These are phyloP conservation scores for Iberis pinnata DNA, from an alignment of 345 rosid genomes.

Conservation along the genomic window DNA sequence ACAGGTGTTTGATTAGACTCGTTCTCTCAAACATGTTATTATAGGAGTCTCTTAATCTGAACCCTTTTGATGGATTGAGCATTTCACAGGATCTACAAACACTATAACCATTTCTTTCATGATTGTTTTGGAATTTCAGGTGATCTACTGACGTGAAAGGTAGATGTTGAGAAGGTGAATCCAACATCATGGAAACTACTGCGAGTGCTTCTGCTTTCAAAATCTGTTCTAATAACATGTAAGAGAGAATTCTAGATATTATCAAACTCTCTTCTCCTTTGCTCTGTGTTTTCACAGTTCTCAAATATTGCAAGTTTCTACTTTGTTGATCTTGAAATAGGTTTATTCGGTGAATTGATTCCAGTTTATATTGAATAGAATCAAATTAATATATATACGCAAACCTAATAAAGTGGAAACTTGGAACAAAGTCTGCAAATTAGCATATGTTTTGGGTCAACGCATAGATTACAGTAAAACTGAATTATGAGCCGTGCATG, in stretches of 20 bases:
- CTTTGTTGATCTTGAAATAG: constrained; percentile 12
- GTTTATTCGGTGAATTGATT: too few species aligned
- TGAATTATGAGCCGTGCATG: too few species aligned
- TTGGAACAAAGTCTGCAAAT: too few species aligned
- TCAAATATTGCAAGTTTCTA: constrained; percentile 8
- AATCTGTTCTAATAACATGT: not conserved
- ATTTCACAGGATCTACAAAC: not conserved
- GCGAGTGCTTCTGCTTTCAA: not conserved
- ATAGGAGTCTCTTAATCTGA: too few species aligned
- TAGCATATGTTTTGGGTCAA: too few species aligned
- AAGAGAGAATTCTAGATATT: not conserved
- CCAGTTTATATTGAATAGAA: too few species aligned
- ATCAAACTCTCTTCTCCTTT: not conserved
- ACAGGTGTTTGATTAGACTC: too few species aligned
- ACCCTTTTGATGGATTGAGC: not conserved
- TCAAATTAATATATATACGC: too few species aligned
- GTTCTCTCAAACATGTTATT: too few species aligned
- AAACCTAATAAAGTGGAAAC: too few species aligned
- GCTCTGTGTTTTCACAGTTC: constrained; percentile 10
- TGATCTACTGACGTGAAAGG: not conserved
- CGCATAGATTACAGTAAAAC: too few species aligned
- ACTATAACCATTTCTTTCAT: not conserved
- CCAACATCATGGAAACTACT: too few species aligned
- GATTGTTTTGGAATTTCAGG: not conserved
- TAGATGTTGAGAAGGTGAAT: not conserved